phyloP scores from a whole-genome alignment of 164 flowering plant genomes.

The Warburgia ugandensis region DNA sequence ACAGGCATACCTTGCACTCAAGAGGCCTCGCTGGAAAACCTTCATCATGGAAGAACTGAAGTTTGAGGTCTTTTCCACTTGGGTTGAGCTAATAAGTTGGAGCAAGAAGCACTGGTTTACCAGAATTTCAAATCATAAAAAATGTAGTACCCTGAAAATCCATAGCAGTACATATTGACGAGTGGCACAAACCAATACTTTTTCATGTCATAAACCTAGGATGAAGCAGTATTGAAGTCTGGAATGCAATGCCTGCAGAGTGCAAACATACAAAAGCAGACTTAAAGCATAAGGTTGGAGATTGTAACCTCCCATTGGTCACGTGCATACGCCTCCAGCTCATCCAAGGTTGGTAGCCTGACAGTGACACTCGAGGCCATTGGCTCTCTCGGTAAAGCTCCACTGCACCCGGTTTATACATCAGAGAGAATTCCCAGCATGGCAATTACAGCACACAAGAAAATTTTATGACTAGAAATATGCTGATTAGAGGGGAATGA shows the following conservation, averaged over 20 bases:
- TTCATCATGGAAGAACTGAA: conserved; percentile 85
- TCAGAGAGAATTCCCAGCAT: too few species aligned
- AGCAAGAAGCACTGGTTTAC: conserved; percentile 72
- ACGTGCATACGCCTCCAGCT: conserved; percentile 76
- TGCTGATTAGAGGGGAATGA: too few species aligned
- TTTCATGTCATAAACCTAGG: too few species aligned
- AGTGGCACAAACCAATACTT: conserved; percentile 11
- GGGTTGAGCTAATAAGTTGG: conserved; percentile 71
- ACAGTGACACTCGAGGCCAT: conserved; percentile 65
- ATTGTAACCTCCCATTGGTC: conserved; percentile 87
- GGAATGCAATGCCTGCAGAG: conserved; percentile 5
- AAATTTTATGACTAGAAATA: too few species aligned
- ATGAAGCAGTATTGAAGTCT: too few species aligned
- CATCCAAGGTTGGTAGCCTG: conserved; percentile 80
- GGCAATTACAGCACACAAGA: too few species aligned
- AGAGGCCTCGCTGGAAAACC: conserved; percentile 81
- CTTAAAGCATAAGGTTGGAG: conserved; percentile 11
- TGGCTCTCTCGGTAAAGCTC: conserved; percentile 76
- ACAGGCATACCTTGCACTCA: conserved; percentile 53
- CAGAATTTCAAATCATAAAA: conserved; percentile 20
- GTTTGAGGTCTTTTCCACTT: conserved; percentile 57
- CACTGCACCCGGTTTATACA: conserved; percentile 50
- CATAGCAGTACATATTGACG: conserved; percentile 10
- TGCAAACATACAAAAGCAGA: conserved; percentile 2
- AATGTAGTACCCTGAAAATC: conserved; percentile 3